phyloP scores from a whole-genome alignment of 345 rosid species.

The Hibiscus syriacus region DNA sequence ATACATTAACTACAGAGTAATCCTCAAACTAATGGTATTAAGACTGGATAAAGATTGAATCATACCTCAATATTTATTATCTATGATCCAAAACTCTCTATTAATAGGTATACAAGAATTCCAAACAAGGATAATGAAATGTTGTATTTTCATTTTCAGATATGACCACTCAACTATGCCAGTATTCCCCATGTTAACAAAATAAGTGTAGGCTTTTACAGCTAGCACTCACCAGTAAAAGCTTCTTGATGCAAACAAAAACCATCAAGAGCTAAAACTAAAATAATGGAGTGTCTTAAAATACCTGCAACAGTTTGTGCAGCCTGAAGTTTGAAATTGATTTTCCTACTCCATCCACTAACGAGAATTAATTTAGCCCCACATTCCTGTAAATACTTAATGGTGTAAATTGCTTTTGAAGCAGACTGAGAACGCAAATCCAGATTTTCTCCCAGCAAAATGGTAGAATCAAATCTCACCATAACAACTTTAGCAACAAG shows the following conservation, averaged over 20 bases:
- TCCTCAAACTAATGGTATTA: not conserved
- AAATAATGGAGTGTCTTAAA: not conserved
- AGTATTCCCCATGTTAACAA: not conserved
- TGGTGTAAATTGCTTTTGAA: conserved; percentile 35
- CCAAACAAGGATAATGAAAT: not conserved
- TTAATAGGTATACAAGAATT: not conserved
- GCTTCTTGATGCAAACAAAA: not conserved
- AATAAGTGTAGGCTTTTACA: not conserved
- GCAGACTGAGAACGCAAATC: conserved; percentile 25
- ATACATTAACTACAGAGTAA: conserved; percentile 4
- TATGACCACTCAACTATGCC: not conserved
- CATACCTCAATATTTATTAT: not conserved
- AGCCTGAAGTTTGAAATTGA: conserved; percentile 21
- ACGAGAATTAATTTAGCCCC: conserved; percentile 48
- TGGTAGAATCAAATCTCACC: conserved; percentile 56
- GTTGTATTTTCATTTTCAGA: conserved; percentile 1
- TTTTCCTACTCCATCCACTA: conserved; percentile 41
- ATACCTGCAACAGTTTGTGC: conserved; percentile 43
- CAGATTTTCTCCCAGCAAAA: conserved; percentile 33
- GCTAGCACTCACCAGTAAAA: not conserved
- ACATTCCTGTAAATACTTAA: conserved; percentile 38
- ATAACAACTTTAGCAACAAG: conserved; percentile 53
- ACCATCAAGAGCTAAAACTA: not conserved
- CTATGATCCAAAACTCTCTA: not conserved
- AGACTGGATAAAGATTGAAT: not conserved